phyloP scores from a whole-genome alignment of 129 eudicot species.

The Saposhnikovia divaricata region DNA sequence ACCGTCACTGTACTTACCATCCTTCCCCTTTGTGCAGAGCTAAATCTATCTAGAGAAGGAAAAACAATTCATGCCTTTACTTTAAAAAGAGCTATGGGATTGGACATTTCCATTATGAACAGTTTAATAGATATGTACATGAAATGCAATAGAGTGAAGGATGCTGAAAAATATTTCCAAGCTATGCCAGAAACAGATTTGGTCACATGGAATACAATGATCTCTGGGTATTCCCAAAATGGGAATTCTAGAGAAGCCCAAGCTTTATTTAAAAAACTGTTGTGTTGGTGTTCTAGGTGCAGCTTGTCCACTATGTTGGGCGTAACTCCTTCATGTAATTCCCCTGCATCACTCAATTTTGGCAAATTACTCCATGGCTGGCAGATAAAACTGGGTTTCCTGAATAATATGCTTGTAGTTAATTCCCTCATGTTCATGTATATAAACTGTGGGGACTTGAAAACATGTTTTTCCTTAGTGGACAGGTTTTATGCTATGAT shows the following conservation, averaged over 20 bases:
- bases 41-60: conserved; percentile 37
- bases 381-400: conserved; percentile 51
- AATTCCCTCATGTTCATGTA: conserved; percentile 59
- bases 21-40: conserved; percentile 54
- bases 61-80: conserved; percentile 41
- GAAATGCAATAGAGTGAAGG: conserved; percentile 33
- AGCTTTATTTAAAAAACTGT: conserved; percentile 35
- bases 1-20: conserved; percentile 39
- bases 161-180: conserved; percentile 29
- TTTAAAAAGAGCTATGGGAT: conserved; percentile 23
- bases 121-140: conserved; percentile 58
- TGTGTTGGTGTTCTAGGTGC: conserved; percentile 20
- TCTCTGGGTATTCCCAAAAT: conserved; percentile 52
- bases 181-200: conserved; percentile 33
- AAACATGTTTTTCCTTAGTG: conserved; percentile 31
- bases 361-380: conserved; percentile 51
- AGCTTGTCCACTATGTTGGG: conserved; percentile 47
- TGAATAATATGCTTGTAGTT: conserved; percentile 27
- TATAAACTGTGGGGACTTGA: conserved; percentile 43
- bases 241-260: conserved; percentile 40
- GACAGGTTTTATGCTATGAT: conserved; percentile 21
- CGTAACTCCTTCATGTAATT: conserved; percentile 44
- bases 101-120: conserved; percentile 25
- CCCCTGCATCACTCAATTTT: conserved; percentile 36
- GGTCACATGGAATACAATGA: conserved; percentile 65